phyloP scores from a whole-genome alignment of 192 early-diverging fungal genomes.

The Gryganskiella cystojenkinii region DNA sequence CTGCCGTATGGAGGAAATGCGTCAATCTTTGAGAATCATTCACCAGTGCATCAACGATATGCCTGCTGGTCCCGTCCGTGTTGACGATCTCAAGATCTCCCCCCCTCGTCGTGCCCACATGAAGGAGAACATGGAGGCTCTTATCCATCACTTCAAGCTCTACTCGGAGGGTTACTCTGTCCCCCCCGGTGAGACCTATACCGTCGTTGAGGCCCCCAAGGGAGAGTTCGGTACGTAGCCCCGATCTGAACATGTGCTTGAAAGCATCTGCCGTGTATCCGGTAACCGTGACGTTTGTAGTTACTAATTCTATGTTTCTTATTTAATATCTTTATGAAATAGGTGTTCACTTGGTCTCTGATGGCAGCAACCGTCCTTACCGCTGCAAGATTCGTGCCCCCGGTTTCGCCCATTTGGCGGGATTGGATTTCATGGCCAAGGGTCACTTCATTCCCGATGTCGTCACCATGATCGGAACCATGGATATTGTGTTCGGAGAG shows the following conservation, averaged over 20 bases:
- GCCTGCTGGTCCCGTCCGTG: conserved; percentile 91
- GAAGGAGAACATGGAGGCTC: conserved; percentile 99
- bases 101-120: conserved; percentile 93
- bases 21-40: conserved; percentile 95
- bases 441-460: conserved; percentile 95
- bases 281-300: not conserved
- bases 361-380: conserved; percentile 95
- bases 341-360: conserved; percentile 88
- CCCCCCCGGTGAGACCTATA: conserved; percentile 97
- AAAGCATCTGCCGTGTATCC: not conserved
- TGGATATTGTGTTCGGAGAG: conserved; percentile 99
- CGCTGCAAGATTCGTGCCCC: conserved; percentile 98
- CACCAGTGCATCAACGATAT: conserved; percentile 96
- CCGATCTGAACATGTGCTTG: not conserved
- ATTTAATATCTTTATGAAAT: not conserved
- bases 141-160: conserved; percentile 99
- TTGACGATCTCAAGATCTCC: conserved; percentile 98
- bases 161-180: conserved; percentile 99
- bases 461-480: conserved; percentile 96
- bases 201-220: conserved; percentile 97
- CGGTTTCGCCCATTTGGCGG: conserved; percentile 93
- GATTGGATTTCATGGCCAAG: conserved; percentile 89
- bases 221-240: conserved; percentile 89
- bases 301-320: not conserved
- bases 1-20: conserved; percentile 99